Conservation (phyloP, 1,284 basidiomycete species). For the Ceratobasidium sp. region DNA sequence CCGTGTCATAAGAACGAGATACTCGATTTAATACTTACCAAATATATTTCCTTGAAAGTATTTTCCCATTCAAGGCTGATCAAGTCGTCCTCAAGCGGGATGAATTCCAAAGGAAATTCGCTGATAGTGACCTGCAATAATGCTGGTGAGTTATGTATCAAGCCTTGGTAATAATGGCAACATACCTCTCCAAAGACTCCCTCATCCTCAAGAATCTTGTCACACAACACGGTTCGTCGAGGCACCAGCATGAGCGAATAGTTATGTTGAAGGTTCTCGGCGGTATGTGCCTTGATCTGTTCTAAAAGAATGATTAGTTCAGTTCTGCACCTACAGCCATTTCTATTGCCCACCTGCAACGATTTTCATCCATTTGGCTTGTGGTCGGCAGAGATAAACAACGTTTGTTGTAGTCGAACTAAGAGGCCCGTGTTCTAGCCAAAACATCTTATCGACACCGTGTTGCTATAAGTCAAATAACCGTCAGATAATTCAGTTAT, state of each 20-base stretch:
- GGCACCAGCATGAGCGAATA: constrained; percentile 94
- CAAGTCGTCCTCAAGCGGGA: constrained; percentile 91
- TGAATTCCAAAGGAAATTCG: constrained; percentile 91
- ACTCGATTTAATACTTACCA: constrained; percentile 61
- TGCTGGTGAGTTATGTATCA: background rate
- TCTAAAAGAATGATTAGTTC: constrained; percentile 61
- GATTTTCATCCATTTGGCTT: constrained; percentile 85
- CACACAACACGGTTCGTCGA: constrained; percentile 85
- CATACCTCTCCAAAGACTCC: constrained; percentile 86
- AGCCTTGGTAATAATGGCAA: background rate
- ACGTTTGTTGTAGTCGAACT: constrained; percentile 88
- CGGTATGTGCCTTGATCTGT: constrained; percentile 81
- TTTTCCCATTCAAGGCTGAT: constrained; percentile 87
- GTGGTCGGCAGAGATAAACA: constrained; percentile 92
- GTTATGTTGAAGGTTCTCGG: constrained; percentile 72
- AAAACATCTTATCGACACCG: constrained; percentile 99
- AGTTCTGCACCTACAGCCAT: background rate
- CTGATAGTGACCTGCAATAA: constrained; percentile 68
- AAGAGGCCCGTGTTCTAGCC: constrained; percentile 91
- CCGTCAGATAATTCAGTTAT: background rate
- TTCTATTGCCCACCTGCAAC: constrained; percentile 77
- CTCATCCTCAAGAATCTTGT: constrained; percentile 86
- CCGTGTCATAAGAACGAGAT: constrained; percentile 50
- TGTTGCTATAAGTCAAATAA: constrained; percentile 73
- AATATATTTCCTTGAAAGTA: constrained; percentile 86